phyloP scores from a whole-genome alignment of 1,284 basidiomycete species.

The Cryptococcus deneoformans region DNA sequence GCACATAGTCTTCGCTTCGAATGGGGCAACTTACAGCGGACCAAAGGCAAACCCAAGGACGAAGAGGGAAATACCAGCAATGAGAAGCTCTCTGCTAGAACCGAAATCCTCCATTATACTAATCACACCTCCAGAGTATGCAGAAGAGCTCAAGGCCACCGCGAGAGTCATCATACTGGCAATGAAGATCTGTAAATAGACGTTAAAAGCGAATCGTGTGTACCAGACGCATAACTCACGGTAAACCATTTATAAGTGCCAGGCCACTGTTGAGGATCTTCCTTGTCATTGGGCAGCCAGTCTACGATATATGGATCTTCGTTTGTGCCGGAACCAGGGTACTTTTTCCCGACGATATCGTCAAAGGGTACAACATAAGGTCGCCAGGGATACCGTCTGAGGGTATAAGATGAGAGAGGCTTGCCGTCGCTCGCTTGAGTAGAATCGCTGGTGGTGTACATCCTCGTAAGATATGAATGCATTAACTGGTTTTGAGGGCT shows the following conservation, averaged over 20 bases:
- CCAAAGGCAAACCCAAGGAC: constrained; percentile 44
- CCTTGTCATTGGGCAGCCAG: constrained; percentile 36
- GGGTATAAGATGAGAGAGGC: constrained; percentile 24
- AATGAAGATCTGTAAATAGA: constrained; percentile 7
- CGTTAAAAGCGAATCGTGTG: background rate
- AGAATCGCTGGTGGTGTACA: constrained; percentile 1
- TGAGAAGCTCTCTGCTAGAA: constrained; percentile 24
- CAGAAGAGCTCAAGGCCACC: constrained; percentile 35
- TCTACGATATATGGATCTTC: constrained; percentile 49
- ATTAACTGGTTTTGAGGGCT: no score
- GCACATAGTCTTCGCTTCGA: no score
- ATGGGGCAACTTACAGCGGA: constrained; percentile 17
- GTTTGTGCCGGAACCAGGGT: constrained; percentile 47
- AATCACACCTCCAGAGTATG: constrained; percentile 33
- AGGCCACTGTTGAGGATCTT: constrained; percentile 40
- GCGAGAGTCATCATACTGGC: constrained; percentile 30
- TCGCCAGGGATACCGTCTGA: constrained; percentile 39
- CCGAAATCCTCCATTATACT: constrained; percentile 27
- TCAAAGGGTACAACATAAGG: constrained; percentile 44
- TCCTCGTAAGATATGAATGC: no score
- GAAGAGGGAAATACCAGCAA: constrained; percentile 37
- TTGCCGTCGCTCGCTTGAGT: constrained; percentile 13
- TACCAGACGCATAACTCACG: constrained; percentile 6
- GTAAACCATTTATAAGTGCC: constrained; percentile 34
- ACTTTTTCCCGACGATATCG: constrained; percentile 43